Conservation (phyloP, 2,329 filamentous ascomycete species). For the Sclerotinia trifoliorum region DNA sequence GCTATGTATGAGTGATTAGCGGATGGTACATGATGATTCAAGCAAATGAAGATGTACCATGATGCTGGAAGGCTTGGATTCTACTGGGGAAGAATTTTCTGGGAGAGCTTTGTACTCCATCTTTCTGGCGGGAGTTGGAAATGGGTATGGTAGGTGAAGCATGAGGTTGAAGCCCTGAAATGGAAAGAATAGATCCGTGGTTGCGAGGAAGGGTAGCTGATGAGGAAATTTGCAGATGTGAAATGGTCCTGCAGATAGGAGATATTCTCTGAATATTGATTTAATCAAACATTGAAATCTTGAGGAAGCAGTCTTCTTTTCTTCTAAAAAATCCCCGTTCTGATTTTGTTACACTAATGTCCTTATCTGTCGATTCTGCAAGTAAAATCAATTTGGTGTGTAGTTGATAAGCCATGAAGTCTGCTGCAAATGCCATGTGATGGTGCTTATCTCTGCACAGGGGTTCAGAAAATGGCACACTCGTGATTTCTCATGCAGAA, state of each 20-base stretch:
- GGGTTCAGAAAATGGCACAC: slow-evolving; percentile 15
- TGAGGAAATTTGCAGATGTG: neutral
- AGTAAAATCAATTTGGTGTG: neutral
- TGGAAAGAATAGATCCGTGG: slow-evolving; percentile 1
- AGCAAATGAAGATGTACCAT: neutral
- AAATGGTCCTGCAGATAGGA: neutral
- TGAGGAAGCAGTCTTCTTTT: neutral
- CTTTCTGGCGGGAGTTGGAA: neutral
- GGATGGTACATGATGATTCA: neutral
- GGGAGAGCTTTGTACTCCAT: slow-evolving; percentile 20
- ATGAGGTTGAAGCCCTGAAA: neutral
- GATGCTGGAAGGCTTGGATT: slow-evolving; percentile 5
- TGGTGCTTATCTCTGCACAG: slow-evolving; percentile 21
- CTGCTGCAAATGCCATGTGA: slow-evolving; percentile 23
- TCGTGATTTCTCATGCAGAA: slow-evolving; percentile 12
- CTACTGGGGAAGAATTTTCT: slow-evolving; percentile 6
- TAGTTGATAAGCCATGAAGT: slow-evolving; percentile 19
- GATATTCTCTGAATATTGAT: neutral
- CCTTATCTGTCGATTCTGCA: slow-evolving; percentile 7
- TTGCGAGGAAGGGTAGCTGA: neutral
- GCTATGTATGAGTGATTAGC: neutral
- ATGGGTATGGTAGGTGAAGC: slow-evolving; percentile 14
- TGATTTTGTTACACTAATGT: neutral
- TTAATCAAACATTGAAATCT: neutral
- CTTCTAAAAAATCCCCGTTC: neutral